Evolutionary conservation across 108 stramenopile species (phyloP), one percentile per base, ranked within the genome.

Genomic region (Cyclotella atomus): DNA sequence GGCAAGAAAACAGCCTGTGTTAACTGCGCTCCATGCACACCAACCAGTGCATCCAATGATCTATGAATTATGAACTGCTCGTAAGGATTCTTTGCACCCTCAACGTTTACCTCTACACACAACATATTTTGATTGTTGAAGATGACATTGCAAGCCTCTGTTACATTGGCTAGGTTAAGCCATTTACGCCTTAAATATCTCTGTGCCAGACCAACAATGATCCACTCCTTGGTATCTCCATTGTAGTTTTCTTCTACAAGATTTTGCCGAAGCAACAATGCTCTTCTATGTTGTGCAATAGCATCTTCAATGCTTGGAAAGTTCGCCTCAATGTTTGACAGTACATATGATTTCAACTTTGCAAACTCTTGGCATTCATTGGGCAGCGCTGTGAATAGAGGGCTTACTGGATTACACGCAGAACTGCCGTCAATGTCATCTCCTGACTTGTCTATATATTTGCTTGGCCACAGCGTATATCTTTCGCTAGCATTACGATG

Each of bases 21-120:
- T 32, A 87, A 50, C 30, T 84, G 83, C 10, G 84, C 76, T 27
- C 84, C 84, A 70, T 84, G 84, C 24, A 84, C 66, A 20, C 84
- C 80, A 57, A 86, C 76, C 47, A 86, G 19, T 23, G 53, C 85
- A 52, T 86, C 81, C 14, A 86, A 50, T n/a, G 70, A 62, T 3
- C 79, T 69, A 68, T 86, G 83, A 10, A 78, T 70, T 7, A 84
- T 24, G 28, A 84, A 29, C 54, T 86, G 85, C 20, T 82, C 76
- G 34, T 33, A 60, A 23, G 67, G 80, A 21, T 53, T 50, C 12
- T 43, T 60, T 34, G 69, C 72, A 15, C 59, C 41, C 28, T 85
- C 85, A 10, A 86, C 75, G 46, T 86, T 84, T 0, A 86, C 79
- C 38, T 82, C 79, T 0, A 73, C 47, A 44, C 79, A 86, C 32